Evolutionary conservation across 257 asterid species (phyloP), one percentile per base, ranked within the genome.

Genomic region (Solanum piurae): DNA sequence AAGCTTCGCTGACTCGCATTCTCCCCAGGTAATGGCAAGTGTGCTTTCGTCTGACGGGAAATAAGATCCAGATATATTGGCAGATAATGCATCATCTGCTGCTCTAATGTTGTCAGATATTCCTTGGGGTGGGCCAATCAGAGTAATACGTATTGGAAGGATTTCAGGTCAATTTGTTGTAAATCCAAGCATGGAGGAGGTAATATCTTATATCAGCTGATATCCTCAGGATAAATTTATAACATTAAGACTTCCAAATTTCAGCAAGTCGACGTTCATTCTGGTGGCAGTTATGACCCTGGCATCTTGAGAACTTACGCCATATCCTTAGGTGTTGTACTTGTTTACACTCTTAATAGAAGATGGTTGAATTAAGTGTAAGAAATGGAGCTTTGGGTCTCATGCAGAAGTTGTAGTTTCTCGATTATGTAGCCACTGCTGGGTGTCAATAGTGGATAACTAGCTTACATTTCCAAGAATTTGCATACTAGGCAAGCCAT

Each of bases 171-270:
- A 93, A 89, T 88, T 95, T 89, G 86, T 95, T 86, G 94, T 95
- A 86, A 97, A 97, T 90, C 99, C 99, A 77, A 97, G 94, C 89
- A 94, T 94, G 98, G 98, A 94, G 66, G 99, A 97, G 98, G 99
- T 97, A 88, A 68, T 77, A 38, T 72, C 34, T 34, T 46, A 86
- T 77, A 33, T 66, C 36, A 77, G 84, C 34, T 13, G 25, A 14
- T 25, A 13, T 77, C 12, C n/a, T 25, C 7, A 3, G 84, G 21
- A 42, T 42, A 42, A 77, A 11, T 77, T 77, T 44, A 25, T 25
- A 14, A 13, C n/a, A 8, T 42, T 40, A 77, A 25, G 37, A 42
- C 37, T 25, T 77, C 44, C 7, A 14, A 11, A n/a, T 42, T 77
- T 77, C 84, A n/a, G 23, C 62, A 77, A 77, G 62, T 4, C 14